Percentiles rank a stretch among this genome's conserved stretches.
These are phyloP conservation scores for Diaporthe australafricana DNA, from an alignment of 2,329 filamentous ascomycete species.

Conservation along the genomic window DNA sequence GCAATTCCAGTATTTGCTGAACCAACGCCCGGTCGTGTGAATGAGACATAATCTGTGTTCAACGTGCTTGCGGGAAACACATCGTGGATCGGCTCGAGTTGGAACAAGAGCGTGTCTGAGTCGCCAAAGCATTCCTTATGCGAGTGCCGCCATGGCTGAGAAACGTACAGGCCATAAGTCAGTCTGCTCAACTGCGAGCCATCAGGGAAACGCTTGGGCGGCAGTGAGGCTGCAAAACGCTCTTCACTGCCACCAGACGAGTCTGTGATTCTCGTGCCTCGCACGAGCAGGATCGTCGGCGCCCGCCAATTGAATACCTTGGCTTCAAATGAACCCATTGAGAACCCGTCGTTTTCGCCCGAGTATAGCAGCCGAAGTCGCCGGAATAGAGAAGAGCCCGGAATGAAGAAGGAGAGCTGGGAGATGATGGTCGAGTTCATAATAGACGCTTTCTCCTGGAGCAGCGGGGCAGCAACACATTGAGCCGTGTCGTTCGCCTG, in stretches of 20 bases:
- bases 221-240: constrained; percentile 71
- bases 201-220: constrained; percentile 69
- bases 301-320: constrained; percentile 83
- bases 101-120: constrained; percentile 73
- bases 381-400: constrained; percentile 72
- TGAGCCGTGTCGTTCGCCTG: constrained; percentile 9
- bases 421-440: constrained; percentile 73
- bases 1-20: constrained; percentile 70
- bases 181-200: constrained; percentile 57
- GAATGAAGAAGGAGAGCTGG: constrained; percentile 80
- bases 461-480: constrained; percentile 57
- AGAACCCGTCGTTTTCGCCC: constrained; percentile 78
- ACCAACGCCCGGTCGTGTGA: constrained; percentile 68
- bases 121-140: constrained; percentile 77
- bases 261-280: constrained; percentile 69
- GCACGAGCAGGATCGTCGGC: constrained; percentile 78
- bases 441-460: constrained; percentile 68
- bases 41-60: constrained; percentile 76
- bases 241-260: constrained; percentile 63
- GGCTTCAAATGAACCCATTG: constrained; percentile 80
- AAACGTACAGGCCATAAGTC: constrained; percentile 75
- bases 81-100: constrained; percentile 78
- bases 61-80: constrained; percentile 74
- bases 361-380: constrained; percentile 76
- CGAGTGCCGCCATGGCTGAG: constrained; percentile 76